A percentile compares a stretch with the other conserved stretches of the same genome.
phyloP scores from a whole-genome alignment of 768 basidiomycete genomes.

The Arthromyces matolae region DNA sequence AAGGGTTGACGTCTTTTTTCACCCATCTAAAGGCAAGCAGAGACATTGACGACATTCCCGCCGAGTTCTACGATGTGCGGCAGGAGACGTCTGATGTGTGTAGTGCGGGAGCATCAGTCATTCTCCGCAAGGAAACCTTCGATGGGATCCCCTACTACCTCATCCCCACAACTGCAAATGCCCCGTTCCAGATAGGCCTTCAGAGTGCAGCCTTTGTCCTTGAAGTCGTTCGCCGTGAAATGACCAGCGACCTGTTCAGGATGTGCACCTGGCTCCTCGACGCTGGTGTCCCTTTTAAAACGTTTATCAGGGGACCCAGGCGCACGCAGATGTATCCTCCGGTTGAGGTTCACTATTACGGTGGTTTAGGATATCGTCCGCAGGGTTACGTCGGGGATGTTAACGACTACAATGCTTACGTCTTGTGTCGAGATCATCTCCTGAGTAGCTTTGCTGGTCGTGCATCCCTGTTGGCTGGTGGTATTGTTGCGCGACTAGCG shows the following conservation, averaged over 20 bases:
- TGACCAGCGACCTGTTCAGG: background rate
- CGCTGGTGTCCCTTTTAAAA: slow-evolving; percentile 12
- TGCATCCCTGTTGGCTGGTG: slow-evolving; percentile 22
- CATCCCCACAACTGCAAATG: no score
- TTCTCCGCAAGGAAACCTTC: no score
- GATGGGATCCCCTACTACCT: no score
- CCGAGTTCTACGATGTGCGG: no score
- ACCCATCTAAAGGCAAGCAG: no score
- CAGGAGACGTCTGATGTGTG: no score
- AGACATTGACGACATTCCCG: no score
- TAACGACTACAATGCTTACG: slow-evolving; percentile 9
- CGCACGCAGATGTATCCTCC: background rate
- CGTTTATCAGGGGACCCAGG: slow-evolving; percentile 1
- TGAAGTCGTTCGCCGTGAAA: slow-evolving; percentile 6
- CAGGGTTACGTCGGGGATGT: background rate
- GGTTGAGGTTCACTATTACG: no score
- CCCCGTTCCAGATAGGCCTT: slow-evolving; percentile 8
- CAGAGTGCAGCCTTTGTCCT: slow-evolving; percentile 6
- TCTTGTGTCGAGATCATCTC: background rate
- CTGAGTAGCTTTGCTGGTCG: slow-evolving; percentile 16
- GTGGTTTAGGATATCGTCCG: slow-evolving; percentile 16
- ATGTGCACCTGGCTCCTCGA: slow-evolving; percentile 6
- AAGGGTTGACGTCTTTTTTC: no score
- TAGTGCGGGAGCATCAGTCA: no score
- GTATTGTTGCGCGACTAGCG: slow-evolving; percentile 23